Evolutionary conservation across 2,329 filamentous ascomycete species (phyloP), one percentile per base, ranked within the genome.

Genomic region (Colletotrichum zoysiae): DNA sequence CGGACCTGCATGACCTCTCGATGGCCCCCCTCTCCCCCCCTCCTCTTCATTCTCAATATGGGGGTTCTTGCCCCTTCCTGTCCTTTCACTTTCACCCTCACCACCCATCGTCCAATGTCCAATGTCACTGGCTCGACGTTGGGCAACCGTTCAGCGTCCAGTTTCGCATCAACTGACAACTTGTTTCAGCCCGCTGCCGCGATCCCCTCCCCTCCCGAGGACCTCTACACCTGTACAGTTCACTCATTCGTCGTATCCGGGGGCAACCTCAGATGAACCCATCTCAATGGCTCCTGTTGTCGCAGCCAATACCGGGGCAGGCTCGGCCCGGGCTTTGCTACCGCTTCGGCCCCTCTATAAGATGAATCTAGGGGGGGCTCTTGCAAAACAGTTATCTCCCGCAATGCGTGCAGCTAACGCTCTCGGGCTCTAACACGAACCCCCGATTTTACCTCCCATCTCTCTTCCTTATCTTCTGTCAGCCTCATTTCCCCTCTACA

Each of bases 111-210:
- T 12, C 11, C 53, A 42, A 46, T 46, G 18, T 35, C 20, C 50
- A 56, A 67, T 50, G 50, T 67, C 64, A 61, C 56, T 62, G 30
- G n/a, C 58, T 42, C 38, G 42, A 59, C 42, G 61, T 71, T 35
- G 48, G 46, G 9, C 57, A 51, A 62, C 50, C 35, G 8, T 61
- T 48, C 30, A 23, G 16, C 33, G 38, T 50, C 26, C 58, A 63
- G 69, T 70, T 61, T 67, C 48, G 48, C 33, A 69, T 69, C 59
- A 69, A 59, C 59, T 38, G 59, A 55, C 65, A 64, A 18, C 9
- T 56, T 58, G 65, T 71, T 71, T 71, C 69, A 71, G 65, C 65
- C 53, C 46, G 59, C 46, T 48, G 46, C 65, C 65, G 63, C 53
- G 51, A 68, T 68, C 38, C 65, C 64, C 63, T 14, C 3, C 58